Evolutionary conservation across 768 basidiomycete species (phyloP), one percentile per base, ranked within the genome.

Genomic region (Pulveroboletus sp.): DNA sequence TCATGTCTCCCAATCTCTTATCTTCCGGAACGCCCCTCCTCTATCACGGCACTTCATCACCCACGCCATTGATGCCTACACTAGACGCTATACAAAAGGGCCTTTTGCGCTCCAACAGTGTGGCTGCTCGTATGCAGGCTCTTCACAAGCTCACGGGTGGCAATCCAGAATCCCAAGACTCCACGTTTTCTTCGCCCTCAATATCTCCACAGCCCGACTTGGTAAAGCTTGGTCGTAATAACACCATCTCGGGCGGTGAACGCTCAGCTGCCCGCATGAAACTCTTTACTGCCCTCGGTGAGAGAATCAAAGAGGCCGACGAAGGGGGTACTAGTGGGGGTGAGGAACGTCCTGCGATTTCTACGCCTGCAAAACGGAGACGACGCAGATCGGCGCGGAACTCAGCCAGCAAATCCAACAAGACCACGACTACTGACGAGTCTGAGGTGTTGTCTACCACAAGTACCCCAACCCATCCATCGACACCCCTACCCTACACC

Each of bases 31-130:
- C 77, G 36, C 73, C 80, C 7, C 62, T 80, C 51, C 74, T 80
- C 54, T 83, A 84, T 64, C 80, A 83, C n/a, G 80, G 80, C 13
- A 77, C 81, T 15, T 79, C 84, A 6, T 80, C 83, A 7, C 83
- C 82, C 3, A 55, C 60, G 1, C 85, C 87, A 15, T 66, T 81
- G 59, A 67, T 86, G 32, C 90, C 90, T 0, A 81, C 88, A 4
- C 74, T 95, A 6, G 86, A 90, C 59, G 87, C 85, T 18, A 71
- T 94, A 33, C 84, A 84, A 62, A 80, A 75, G 60, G 85, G 86
- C 14, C 78, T 96, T 3, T 84, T 89, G 61, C 84, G 93, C 17
- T 94, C 93, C 2, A 93, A 94, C 64, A 94, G 93, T 61, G 89
- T 82, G 10, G 76, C 89, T n/a, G 88, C 86, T 18, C 78, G 86